Conservation (phyloP, 2,329 filamentous ascomycete genomes). For the Penicillium psychrosexuale region DNA sequence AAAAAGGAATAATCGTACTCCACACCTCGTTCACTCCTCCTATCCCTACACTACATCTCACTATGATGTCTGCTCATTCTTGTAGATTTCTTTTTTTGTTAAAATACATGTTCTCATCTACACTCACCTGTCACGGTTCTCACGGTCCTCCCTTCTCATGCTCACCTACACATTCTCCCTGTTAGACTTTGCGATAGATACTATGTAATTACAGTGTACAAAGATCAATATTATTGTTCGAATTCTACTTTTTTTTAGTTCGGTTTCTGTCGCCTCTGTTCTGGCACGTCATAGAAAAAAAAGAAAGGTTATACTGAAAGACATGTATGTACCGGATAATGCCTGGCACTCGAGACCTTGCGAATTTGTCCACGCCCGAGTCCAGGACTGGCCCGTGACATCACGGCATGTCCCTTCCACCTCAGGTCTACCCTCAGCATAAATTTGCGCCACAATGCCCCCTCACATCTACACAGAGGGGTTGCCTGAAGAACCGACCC, state of each 20-base stretch:
- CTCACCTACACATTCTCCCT: constrained; percentile 7
- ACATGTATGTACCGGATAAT: too few relatives aligned
- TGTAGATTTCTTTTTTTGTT: background rate
- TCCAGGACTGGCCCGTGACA: too few relatives aligned
- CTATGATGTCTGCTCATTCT: background rate
- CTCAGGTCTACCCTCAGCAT: too few relatives aligned
- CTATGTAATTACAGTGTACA: constrained; percentile 16
- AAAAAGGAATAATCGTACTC: constrained; percentile 19
- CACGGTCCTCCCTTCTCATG: constrained; percentile 4
- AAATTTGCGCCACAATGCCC: too few relatives aligned
- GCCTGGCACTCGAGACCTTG: too few relatives aligned
- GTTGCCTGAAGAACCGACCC: too few relatives aligned
- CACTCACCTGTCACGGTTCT: constrained; percentile 8
- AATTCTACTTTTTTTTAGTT: background rate
- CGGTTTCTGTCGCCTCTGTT: background rate
- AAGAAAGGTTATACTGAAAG: too few relatives aligned
- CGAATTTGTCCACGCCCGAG: too few relatives aligned
- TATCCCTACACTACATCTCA: background rate
- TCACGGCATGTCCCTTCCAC: too few relatives aligned
- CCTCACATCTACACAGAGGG: too few relatives aligned
- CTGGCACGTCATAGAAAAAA: background rate
- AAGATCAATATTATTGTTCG: constrained; percentile 1
- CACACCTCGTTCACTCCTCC: background rate
- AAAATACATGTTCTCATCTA: constrained; percentile 3
- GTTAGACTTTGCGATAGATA: constrained; percentile 18